These are phyloP conservation scores for Hypoxylon sp. DNA, from an alignment of 2,329 filamentous ascomycete genomes.

Conservation along the genomic window DNA sequence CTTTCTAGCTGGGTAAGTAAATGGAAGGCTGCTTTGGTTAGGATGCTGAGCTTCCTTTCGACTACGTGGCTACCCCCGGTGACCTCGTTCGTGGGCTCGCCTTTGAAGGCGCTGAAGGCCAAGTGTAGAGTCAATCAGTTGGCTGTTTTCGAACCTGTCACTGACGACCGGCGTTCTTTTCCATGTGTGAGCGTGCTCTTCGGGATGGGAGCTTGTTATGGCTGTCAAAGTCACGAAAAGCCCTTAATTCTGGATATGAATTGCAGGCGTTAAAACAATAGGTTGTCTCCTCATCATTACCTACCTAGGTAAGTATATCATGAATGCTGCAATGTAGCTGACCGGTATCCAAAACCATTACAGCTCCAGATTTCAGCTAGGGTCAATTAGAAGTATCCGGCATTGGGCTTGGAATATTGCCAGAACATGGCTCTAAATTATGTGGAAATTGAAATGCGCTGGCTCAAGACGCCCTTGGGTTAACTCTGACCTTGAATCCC, in stretches of 20 bases:
- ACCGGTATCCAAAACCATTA: not conserved
- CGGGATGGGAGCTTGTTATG: not conserved
- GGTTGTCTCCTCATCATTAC: not conserved
- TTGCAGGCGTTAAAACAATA: not conserved
- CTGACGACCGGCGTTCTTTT: no score
- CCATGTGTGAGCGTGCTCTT: no score
- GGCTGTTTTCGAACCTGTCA: not conserved
- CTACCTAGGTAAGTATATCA: no score
- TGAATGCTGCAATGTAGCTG: not conserved
- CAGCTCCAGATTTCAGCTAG: not conserved
- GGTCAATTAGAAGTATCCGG: not conserved
- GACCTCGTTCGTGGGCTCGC: not conserved
- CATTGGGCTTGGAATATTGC: not conserved
- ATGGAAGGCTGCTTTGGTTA: not conserved
- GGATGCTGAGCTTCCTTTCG: not conserved
- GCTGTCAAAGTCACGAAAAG: not conserved
- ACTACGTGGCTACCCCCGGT: not conserved
- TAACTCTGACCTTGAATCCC: conserved; percentile 59
- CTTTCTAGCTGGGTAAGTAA: not conserved
- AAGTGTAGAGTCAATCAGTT: not conserved
- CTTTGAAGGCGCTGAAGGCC: not conserved
- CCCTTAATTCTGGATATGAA: not conserved
- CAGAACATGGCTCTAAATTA: not conserved
- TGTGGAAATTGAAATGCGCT: not conserved
- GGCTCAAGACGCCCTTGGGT: conserved; percentile 50